These are phyloP conservation scores for Nannochloropsis gaditana DNA, from an alignment of 108 stramenopile species.

Conservation along the genomic window DNA sequence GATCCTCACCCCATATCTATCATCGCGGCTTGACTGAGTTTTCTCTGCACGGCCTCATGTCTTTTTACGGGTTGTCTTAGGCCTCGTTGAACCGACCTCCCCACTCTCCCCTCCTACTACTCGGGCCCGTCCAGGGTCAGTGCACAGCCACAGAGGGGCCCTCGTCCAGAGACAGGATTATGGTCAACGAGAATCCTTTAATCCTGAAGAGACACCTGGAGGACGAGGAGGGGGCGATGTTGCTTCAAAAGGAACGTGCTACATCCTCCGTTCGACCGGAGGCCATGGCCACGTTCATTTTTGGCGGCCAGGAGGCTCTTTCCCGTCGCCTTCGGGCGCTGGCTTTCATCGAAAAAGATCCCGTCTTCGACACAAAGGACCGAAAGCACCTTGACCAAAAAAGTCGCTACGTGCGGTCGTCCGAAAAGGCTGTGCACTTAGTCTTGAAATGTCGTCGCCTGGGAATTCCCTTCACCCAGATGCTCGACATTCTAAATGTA, in stretches of 20 bases:
- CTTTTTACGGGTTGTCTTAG: too few species aligned
- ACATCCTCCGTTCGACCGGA: conserved; percentile 37
- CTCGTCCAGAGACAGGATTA: too few species aligned
- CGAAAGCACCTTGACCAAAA: conserved; percentile 45
- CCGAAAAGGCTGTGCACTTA: conserved; percentile 43
- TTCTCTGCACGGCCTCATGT: too few species aligned
- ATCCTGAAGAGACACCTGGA: background rate
- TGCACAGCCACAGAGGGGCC: too few species aligned
- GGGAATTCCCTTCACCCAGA: conserved; percentile 33
- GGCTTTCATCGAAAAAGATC: conserved; percentile 38
- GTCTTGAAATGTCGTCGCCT: conserved; percentile 37
- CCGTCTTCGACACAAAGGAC: conserved; percentile 42
- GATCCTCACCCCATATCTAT: too few species aligned
- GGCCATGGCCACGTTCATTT: conserved; percentile 39
- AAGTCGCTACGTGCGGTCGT: conserved; percentile 39
- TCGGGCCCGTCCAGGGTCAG: too few species aligned
- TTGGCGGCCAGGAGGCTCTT: conserved; percentile 36
- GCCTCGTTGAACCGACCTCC: too few species aligned
- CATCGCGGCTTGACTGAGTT: too few species aligned
- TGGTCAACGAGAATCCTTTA: too few species aligned
- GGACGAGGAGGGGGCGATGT: background rate
- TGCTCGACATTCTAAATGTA: conserved; percentile 14
- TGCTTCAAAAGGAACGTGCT: conserved; percentile 36
- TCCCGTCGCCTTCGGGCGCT: conserved; percentile 30
- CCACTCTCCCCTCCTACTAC: too few species aligned